Percentiles rank a stretch among this genome's conserved stretches.
Conservation (phyloP, 2,329 filamentous ascomycete species). For the Neophaeococcomyces aloes region DNA sequence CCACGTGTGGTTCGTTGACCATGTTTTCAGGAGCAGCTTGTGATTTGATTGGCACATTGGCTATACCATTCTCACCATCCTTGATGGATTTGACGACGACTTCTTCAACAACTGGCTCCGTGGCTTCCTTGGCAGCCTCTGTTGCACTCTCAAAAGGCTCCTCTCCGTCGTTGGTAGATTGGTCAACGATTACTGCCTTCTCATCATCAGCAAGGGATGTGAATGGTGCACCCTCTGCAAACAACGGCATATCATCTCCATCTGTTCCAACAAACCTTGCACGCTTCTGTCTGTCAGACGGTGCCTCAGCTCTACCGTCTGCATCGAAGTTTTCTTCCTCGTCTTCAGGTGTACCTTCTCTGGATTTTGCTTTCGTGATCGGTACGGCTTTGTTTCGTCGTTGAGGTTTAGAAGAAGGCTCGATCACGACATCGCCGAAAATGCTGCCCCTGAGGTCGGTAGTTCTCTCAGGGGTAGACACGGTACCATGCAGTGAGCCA, state of each 20-base stretch:
- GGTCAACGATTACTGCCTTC: slow-evolving; percentile 12
- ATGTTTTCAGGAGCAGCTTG: not conserved
- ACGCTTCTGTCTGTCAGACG: slow-evolving; percentile 63
- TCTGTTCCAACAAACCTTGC: slow-evolving; percentile 52
- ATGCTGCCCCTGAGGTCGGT: slow-evolving; percentile 36
- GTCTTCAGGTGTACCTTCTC: slow-evolving; percentile 39
- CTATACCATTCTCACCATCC: slow-evolving; percentile 20
- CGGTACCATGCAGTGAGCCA: not conserved
- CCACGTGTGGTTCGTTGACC: not conserved
- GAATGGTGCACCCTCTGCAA: slow-evolving; percentile 45
- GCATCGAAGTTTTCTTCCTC: slow-evolving; percentile 44
- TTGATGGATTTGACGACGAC: not conserved
- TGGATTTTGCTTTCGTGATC: slow-evolving; percentile 43
- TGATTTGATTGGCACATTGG: slow-evolving; percentile 15
- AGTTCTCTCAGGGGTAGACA: slow-evolving; percentile 5
- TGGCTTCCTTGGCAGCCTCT: slow-evolving; percentile 10
- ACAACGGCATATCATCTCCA: slow-evolving; percentile 63
- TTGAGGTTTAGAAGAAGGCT: slow-evolving; percentile 52
- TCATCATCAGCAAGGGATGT: not conserved
- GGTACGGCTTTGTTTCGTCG: slow-evolving; percentile 70
- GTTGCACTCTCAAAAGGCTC: not conserved
- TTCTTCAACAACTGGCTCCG: not conserved
- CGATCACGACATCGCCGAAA: slow-evolving; percentile 56
- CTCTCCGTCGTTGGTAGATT: slow-evolving; percentile 1
- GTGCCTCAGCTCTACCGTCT: slow-evolving; percentile 52